These are phyloP conservation scores for Kwoniella bestiolae DNA, from an alignment of 768 basidiomycete genomes.

Conservation along the genomic window DNA sequence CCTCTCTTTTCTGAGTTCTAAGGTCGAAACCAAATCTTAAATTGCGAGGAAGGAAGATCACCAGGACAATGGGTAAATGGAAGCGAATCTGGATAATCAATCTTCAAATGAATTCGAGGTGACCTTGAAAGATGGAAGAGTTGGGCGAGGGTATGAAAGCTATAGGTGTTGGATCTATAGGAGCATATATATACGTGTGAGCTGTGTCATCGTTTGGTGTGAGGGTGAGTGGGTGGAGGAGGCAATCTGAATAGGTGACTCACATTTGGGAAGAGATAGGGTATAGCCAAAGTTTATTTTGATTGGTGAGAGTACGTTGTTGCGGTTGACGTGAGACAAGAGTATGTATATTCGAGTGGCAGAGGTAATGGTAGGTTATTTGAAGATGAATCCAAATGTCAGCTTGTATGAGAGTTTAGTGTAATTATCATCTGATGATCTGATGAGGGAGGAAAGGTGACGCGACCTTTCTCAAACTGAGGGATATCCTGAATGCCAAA, in stretches of 20 bases:
- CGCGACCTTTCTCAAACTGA: neutral
- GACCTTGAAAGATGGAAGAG: neutral
- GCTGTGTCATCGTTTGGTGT: neutral
- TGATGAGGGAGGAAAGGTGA: neutral
- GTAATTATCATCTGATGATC: neutral
- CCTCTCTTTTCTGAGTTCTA: neutral
- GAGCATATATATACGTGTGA: neutral
- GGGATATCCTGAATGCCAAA: too few species aligned
- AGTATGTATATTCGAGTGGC: too few species aligned
- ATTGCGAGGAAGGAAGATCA: neutral
- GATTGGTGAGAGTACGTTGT: neutral
- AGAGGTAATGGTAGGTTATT: neutral
- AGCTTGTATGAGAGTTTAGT: neutral
- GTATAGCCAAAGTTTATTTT: slow-evolving; percentile 2
- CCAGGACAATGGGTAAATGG: slow-evolving; percentile 2
- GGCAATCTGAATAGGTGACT: slow-evolving; percentile 1
- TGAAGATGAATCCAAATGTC: neutral
- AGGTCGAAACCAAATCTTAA: neutral
- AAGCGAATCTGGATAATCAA: neutral
- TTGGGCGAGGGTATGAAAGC: neutral
- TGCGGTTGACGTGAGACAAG: neutral
- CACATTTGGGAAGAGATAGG: neutral
- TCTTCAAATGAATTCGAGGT: neutral
- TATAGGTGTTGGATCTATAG: neutral
- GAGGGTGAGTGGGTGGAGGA: neutral